Evolutionary conservation across 495 filamentous ascomycete genomes (phyloP).

Genomic region (Neurospora sp.): DNA sequence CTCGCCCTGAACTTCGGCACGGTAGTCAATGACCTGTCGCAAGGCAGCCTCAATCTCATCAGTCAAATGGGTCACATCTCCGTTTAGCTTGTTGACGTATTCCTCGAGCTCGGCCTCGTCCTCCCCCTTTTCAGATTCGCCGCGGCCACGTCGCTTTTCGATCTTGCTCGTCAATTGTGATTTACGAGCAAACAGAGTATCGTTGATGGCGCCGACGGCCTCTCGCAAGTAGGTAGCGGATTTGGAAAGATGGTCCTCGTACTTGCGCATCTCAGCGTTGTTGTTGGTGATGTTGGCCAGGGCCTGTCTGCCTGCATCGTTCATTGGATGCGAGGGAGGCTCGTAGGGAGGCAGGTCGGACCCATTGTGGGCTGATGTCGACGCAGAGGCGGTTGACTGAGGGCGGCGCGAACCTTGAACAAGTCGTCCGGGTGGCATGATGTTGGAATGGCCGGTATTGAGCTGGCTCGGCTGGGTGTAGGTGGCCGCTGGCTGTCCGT

Average conservation of each 20-base stretch:
- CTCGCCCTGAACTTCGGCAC: slow-evolving; percentile 37
- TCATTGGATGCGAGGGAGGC: slow-evolving; percentile 41
- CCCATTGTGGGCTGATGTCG: slow-evolving; percentile 3
- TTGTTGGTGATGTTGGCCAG: slow-evolving; percentile 22
- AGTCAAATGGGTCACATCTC: slow-evolving; percentile 28
- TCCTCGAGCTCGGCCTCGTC: slow-evolving; percentile 28
- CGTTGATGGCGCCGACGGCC: slow-evolving; percentile 43
- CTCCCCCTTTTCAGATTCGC: slow-evolving; percentile 28
- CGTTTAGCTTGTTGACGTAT: slow-evolving; percentile 25
- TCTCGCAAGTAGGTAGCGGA: slow-evolving; percentile 25
- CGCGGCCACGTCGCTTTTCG: slow-evolving; percentile 23
- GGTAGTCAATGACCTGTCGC: slow-evolving; percentile 34
- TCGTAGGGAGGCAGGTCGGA: slow-evolving; percentile 49
- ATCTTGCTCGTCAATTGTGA: slow-evolving; percentile 27
- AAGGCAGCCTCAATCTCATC: slow-evolving; percentile 31
- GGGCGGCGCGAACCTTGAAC: slow-evolving; percentile 8
- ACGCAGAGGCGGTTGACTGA: not conserved
- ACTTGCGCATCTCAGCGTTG: slow-evolving; percentile 21
- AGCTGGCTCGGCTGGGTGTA: not conserved
- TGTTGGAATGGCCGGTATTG: not conserved
- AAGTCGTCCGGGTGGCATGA: slow-evolving; percentile 1
- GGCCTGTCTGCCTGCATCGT: slow-evolving; percentile 15
- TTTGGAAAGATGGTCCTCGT: slow-evolving; percentile 28
- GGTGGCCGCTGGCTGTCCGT: not conserved
- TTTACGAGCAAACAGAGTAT: slow-evolving; percentile 37